A percentile compares a stretch with the other conserved stretches of the same genome.
Evolutionary conservation across 1,284 basidiomycete genomes (phyloP).

Genomic region (Sporisorium reilianum): DNA sequence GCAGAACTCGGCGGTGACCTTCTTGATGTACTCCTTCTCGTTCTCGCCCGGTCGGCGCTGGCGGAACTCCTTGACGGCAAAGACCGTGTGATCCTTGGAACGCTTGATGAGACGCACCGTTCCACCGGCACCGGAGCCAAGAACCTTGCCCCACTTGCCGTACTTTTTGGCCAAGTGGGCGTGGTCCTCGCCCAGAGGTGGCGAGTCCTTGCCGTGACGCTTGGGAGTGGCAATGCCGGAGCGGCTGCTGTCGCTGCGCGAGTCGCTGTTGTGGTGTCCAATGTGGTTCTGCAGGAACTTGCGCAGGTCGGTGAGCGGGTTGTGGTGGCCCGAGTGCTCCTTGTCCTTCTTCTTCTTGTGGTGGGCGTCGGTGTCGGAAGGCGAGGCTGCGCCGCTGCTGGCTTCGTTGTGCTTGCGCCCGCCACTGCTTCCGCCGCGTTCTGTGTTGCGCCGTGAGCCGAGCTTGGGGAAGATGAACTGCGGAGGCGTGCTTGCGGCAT

Average conservation of each 20-base stretch:
- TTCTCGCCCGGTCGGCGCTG: slow-evolving; percentile 86
- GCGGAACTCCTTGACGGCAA: slow-evolving; percentile 97
- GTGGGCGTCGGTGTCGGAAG: slow-evolving; percentile 37
- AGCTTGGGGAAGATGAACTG: slow-evolving; percentile 67
- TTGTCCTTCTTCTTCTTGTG: slow-evolving; percentile 58
- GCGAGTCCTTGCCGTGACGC: slow-evolving; percentile 67
- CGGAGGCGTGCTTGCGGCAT: slow-evolving; percentile 50
- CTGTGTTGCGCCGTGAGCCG: slow-evolving; percentile 50
- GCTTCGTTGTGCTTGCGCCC: slow-evolving; percentile 27
- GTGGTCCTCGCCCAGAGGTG: slow-evolving; percentile 73
- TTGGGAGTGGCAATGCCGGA: slow-evolving; percentile 55
- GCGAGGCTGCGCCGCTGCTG: slow-evolving; percentile 40
- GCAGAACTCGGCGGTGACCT: slow-evolving; percentile 98
- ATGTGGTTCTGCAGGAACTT: slow-evolving; percentile 64
- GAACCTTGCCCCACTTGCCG: slow-evolving; percentile 95
- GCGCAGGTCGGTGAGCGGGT: slow-evolving; percentile 58
- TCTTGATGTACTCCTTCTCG: slow-evolving; percentile 98
- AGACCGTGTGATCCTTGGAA: slow-evolving; percentile 75
- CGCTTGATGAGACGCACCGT: slow-evolving; percentile 96
- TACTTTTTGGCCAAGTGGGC: slow-evolving; percentile 97
- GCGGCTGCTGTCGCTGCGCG: slow-evolving; percentile 45
- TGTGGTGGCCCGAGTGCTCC: slow-evolving; percentile 48
- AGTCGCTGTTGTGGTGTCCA: slow-evolving; percentile 62
- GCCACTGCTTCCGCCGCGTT: slow-evolving; percentile 24
- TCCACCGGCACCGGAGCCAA: slow-evolving; percentile 96